Conservation (phyloP, 306 rosid genomes). For the Ormosia emarginata region DNA sequence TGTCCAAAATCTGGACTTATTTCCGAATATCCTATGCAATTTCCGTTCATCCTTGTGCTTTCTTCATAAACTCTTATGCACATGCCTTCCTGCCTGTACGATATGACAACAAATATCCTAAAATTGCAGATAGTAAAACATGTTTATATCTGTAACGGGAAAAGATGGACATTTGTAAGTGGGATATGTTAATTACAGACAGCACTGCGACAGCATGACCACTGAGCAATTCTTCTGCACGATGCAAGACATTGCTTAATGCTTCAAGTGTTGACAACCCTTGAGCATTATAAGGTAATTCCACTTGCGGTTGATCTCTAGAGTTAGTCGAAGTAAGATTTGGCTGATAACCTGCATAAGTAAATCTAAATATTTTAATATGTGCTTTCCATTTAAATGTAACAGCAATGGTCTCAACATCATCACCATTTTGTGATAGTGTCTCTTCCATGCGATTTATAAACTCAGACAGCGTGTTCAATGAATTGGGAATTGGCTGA, state of each 20-base stretch:
- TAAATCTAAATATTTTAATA: neutral
- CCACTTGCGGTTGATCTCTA: constrained; percentile 44
- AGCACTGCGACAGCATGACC: constrained; percentile 71
- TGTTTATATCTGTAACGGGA: neutral
- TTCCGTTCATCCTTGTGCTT: neutral
- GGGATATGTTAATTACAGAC: constrained; percentile 60
- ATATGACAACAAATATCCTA: neutral
- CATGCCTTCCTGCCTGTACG: neutral
- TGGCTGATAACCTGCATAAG: constrained; percentile 42
- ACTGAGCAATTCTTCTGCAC: constrained; percentile 65
- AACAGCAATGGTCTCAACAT: neutral
- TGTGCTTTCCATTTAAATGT: constrained; percentile 3
- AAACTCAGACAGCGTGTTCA: constrained; percentile 79
- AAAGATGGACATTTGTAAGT: neutral
- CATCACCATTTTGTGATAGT: constrained; percentile 63
- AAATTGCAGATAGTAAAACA: constrained; percentile 9
- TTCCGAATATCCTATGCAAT: neutral
- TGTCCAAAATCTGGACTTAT: neutral
- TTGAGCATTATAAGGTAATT: constrained; percentile 73
- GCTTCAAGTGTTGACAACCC: constrained; percentile 87
- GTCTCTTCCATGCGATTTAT: constrained; percentile 76
- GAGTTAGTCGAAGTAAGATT: constrained; percentile 44
- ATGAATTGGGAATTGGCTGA: constrained; percentile 90
- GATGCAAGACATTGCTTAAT: constrained; percentile 69
- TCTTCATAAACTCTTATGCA: neutral